Evolutionary conservation across 306 rosid species (phyloP), one percentile per base, ranked within the genome.

Genomic region (Castanea crenata): DNA sequence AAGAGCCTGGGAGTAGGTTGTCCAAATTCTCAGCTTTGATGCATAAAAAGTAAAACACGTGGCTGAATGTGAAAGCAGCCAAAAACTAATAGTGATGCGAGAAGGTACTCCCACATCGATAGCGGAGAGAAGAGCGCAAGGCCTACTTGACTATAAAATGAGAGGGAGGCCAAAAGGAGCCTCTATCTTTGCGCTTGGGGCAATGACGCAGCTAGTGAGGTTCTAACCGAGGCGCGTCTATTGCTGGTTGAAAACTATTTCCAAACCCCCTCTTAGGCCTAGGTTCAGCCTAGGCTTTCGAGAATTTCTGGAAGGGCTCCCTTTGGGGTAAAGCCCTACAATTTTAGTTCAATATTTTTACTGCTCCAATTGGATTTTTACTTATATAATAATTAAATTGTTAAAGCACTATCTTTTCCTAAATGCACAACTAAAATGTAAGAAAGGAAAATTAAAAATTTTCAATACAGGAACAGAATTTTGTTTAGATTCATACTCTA

Each of bases 131-230:
- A 65, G n/a, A 16, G 1, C 13, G 25, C 2, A 49, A 65, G 23
- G 23, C 25, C 25, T 65, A 18, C 0, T 4, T 65, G 23, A n/a
- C 0, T 16, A 65, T 34, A 32, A 32, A 11, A 34, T 0, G 7
- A 14, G 67, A 14, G 15, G 14, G 54, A 49, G 54, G 54, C 5
- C 5, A 1, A 0, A 3, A 0, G 0, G 0, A 0, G 1, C 0
- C 0, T 0, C 1, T 15, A 61, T 61, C 67, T 61, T 61, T 61
- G 67, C 19, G 67, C 67, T 61, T 61, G 67, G 67, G 67, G 67
- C 67, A 61, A 61, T 25, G 67, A 61, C 67, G 67, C 67, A 61
- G 67, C 34, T 23, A 10, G 67, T 61, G 67, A 61, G 67, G 67
- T 61, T 25, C 35, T 61, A 61, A 61, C 67, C 67, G 67, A 61